Evolutionary conservation across 371 early-diverging fungal species (phyloP).

Genomic region (Mortierella sp.): DNA sequence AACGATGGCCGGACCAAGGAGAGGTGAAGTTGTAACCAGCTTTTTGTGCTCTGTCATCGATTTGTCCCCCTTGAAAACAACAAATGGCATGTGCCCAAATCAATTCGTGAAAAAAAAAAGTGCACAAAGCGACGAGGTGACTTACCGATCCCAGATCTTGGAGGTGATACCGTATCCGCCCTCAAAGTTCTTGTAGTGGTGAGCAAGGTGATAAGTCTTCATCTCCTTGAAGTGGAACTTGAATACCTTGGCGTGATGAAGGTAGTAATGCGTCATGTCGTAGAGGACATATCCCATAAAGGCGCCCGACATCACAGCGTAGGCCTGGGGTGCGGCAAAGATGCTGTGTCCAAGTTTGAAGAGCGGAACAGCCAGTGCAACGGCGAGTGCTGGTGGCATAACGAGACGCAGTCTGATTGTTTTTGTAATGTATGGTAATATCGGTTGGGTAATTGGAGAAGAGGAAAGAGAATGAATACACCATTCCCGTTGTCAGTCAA

Average conservation of each 20-base stretch:
- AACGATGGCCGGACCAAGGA: background rate
- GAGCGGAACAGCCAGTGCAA: constrained; percentile 75
- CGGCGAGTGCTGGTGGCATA: constrained; percentile 92
- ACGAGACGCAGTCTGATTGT: constrained; percentile 86
- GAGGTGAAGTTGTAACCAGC: background rate
- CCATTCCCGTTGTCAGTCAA: background rate
- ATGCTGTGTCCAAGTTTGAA: constrained; percentile 66
- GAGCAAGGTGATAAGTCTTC: constrained; percentile 95
- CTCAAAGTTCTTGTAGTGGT: constrained; percentile 92
- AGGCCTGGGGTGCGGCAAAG: constrained; percentile 65
- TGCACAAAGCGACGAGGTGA: background rate
- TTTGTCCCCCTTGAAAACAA: background rate
- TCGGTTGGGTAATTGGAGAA: background rate
- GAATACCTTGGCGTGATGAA: constrained; percentile 90
- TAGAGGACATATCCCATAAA: constrained; percentile 88
- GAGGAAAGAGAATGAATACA: background rate
- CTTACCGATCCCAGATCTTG: constrained; percentile 85
- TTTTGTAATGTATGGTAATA: too few relatives aligned
- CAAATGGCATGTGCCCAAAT: too few relatives aligned
- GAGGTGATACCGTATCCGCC: constrained; percentile 94
- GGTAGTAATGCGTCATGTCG: constrained; percentile 94
- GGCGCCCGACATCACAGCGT: constrained; percentile 82
- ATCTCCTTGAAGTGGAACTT: constrained; percentile 80
- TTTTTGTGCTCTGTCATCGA: background rate
- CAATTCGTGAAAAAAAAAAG: background rate